Evolutionary conservation across 2,329 filamentous ascomycete genomes (phyloP).

Genomic region (Sarocladiaceae sp.): DNA sequence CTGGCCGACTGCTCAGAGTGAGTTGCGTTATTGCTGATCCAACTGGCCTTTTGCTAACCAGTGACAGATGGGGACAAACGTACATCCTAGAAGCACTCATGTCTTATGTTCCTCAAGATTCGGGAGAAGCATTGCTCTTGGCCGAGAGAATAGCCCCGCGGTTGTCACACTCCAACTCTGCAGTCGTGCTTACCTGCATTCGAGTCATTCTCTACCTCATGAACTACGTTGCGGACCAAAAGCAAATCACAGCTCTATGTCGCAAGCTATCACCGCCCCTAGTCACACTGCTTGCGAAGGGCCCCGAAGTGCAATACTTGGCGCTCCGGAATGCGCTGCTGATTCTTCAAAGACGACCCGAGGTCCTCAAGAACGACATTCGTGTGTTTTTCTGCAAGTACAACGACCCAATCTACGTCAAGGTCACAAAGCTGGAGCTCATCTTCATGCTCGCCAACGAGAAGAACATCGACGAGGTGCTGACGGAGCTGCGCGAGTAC

Average conservation of each 20-base stretch:
- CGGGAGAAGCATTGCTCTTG: slow-evolving; percentile 76
- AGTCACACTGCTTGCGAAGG: slow-evolving; percentile 91
- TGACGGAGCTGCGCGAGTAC: slow-evolving; percentile 92
- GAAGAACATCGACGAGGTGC: slow-evolving; percentile 89
- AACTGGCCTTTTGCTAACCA: neutral
- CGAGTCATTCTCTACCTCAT: slow-evolving; percentile 94
- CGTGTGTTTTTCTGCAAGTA: slow-evolving; percentile 99
- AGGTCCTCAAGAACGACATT: slow-evolving; percentile 93
- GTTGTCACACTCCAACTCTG: slow-evolving; percentile 92
- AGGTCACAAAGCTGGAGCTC: slow-evolving; percentile 95
- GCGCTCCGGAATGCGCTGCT: slow-evolving; percentile 88
- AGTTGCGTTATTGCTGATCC: slow-evolving; percentile 29
- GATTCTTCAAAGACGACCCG: slow-evolving; percentile 86
- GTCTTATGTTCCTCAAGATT: slow-evolving; percentile 93
- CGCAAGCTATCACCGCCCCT: slow-evolving; percentile 91
- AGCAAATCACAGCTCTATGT: slow-evolving; percentile 79
- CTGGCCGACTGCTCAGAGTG: slow-evolving; percentile 95
- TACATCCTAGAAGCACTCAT: slow-evolving; percentile 97
- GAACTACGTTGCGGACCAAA: slow-evolving; percentile 95
- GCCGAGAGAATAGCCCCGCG: slow-evolving; percentile 94
- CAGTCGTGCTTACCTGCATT: slow-evolving; percentile 92
- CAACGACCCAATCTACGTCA: slow-evolving; percentile 98
- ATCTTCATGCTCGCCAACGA: slow-evolving; percentile 98
- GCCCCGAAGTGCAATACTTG: slow-evolving; percentile 96
- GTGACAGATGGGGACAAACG: slow-evolving; percentile 85